Evolutionary conservation across 2,329 filamentous ascomycete species (phyloP).

Genomic region (Passalora sequoiae): DNA sequence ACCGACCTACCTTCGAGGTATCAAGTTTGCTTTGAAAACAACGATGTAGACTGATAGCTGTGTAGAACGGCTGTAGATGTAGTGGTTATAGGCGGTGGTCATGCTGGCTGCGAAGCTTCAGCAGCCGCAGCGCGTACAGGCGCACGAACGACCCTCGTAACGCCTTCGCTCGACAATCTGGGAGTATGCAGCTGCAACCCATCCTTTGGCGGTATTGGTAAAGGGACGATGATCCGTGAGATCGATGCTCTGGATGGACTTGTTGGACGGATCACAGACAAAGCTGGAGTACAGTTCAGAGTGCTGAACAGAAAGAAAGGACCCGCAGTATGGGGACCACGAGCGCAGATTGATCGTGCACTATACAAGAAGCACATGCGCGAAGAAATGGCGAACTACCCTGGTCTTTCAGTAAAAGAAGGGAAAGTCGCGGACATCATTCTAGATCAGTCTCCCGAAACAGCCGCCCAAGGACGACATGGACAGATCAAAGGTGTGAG

Average conservation of each 20-base stretch:
- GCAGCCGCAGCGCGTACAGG: slow-evolving; percentile 84
- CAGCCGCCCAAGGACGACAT: slow-evolving; percentile 47
- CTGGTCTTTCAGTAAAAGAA: slow-evolving; percentile 72
- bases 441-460: slow-evolving; percentile 52
- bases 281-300: slow-evolving; percentile 89
- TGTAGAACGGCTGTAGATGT: slow-evolving; percentile 58
- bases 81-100: slow-evolving; percentile 89
- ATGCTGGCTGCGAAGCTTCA: slow-evolving; percentile 91
- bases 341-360: slow-evolving; percentile 88
- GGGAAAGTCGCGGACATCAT: slow-evolving; percentile 93
- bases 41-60: too few species aligned
- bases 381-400: slow-evolving; percentile 72
- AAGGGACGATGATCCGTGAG: slow-evolving; percentile 92
- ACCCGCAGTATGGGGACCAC: slow-evolving; percentile 92
- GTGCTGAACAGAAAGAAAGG: slow-evolving; percentile 85
- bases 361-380: slow-evolving; percentile 89
- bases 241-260: slow-evolving; percentile 92
- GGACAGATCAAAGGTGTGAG: slow-evolving; percentile 78
- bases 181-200: slow-evolving; percentile 96
- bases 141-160: slow-evolving; percentile 82
- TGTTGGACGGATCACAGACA: slow-evolving; percentile 82
- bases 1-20: slow-evolving; percentile 32
- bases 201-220: slow-evolving; percentile 96
- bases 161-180: slow-evolving; percentile 80
- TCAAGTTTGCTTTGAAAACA: too few species aligned